A percentile compares a stretch with the other conserved stretches of the same genome.
Conservation (phyloP, 2,329 filamentous ascomycete species). For the Cercospora berteroae region DNA sequence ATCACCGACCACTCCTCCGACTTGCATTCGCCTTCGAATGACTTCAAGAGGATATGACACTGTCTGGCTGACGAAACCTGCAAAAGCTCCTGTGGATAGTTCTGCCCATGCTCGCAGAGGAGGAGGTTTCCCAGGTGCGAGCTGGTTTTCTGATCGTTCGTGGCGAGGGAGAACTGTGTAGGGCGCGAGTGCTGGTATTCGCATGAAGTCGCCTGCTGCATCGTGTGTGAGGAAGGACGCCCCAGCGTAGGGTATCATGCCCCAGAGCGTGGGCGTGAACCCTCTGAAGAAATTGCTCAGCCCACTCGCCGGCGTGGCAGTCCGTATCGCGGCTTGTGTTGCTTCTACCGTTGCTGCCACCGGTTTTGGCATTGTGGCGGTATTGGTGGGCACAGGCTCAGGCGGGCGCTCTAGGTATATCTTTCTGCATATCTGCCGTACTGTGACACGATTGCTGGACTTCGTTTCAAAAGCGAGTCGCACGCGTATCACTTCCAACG, state of each 20-base stretch:
- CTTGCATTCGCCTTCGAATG: conserved; percentile 89
- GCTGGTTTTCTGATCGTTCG: conserved; percentile 38
- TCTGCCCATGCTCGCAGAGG: conserved; percentile 84
- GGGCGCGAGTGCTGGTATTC: conserved; percentile 62
- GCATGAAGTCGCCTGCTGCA: conserved; percentile 79
- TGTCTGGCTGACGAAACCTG: conserved; percentile 86
- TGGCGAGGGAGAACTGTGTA: conserved; percentile 73
- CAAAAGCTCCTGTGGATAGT: conserved; percentile 76
- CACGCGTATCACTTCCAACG: conserved; percentile 87
- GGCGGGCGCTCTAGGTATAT: conserved; percentile 76
- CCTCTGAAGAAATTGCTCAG: conserved; percentile 92
- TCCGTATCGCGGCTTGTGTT: conserved; percentile 48
- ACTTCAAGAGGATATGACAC: conserved; percentile 93
- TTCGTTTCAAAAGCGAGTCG: conserved; percentile 94
- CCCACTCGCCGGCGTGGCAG: conserved; percentile 62
- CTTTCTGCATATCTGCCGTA: conserved; percentile 73
- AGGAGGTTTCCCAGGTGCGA: conserved; percentile 57
- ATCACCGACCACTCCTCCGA: conserved; percentile 89
- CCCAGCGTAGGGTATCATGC: conserved; percentile 96
- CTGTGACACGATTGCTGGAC: conserved; percentile 64
- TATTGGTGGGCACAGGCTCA: conserved; percentile 27
- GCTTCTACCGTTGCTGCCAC: conserved; percentile 45
- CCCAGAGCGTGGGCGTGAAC: conserved; percentile 83
- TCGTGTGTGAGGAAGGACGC: conserved; percentile 96
- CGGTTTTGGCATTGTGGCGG: conserved; percentile 24